Evolutionary conservation across 2,329 filamentous ascomycete genomes (phyloP).

Genomic region (Colletotrichum euphorbiae): DNA sequence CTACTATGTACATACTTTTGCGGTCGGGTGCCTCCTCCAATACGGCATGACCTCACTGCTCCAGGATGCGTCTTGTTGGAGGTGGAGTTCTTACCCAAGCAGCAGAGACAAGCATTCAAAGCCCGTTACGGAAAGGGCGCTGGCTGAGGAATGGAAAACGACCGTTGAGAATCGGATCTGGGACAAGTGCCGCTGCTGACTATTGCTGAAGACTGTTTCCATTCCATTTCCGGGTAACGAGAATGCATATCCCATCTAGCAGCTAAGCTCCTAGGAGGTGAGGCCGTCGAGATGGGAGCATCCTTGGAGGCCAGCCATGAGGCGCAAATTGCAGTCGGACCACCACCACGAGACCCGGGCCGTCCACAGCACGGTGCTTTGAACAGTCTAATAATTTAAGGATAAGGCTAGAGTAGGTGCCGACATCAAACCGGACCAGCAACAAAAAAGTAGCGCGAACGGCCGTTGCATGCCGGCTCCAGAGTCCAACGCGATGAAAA

Average conservation of each 20-base stretch:
- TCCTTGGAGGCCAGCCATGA: conserved; percentile 17
- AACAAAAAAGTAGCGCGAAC: conserved; percentile 14
- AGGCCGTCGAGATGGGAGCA: conserved; percentile 13
- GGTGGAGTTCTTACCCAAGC: background rate
- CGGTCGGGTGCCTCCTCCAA: background rate
- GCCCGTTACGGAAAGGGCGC: conserved; percentile 11
- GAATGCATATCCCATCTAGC: background rate
- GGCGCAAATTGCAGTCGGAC: conserved; percentile 27
- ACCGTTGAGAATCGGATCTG: conserved; percentile 19
- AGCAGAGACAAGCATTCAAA: conserved; percentile 14
- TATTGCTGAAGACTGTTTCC: conserved; percentile 33
- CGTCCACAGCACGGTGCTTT: background rate
- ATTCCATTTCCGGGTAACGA: background rate
- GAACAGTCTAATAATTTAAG: conserved; percentile 1
- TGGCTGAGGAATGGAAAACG: conserved; percentile 10
- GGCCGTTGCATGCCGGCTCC: conserved; percentile 1
- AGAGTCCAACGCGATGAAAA: background rate
- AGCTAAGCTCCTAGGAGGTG: conserved; percentile 11
- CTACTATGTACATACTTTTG: too few relatives aligned
- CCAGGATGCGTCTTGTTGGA: background rate
- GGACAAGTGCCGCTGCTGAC: conserved; percentile 27
- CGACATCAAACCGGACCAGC: conserved; percentile 24
- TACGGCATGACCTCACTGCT: conserved; percentile 14
- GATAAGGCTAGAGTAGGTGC: conserved; percentile 15
- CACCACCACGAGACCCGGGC: conserved; percentile 22